Evolutionary conservation across 352 stramenopile genomes (phyloP).

Genomic region (Phytopythium ostracodes): DNA sequence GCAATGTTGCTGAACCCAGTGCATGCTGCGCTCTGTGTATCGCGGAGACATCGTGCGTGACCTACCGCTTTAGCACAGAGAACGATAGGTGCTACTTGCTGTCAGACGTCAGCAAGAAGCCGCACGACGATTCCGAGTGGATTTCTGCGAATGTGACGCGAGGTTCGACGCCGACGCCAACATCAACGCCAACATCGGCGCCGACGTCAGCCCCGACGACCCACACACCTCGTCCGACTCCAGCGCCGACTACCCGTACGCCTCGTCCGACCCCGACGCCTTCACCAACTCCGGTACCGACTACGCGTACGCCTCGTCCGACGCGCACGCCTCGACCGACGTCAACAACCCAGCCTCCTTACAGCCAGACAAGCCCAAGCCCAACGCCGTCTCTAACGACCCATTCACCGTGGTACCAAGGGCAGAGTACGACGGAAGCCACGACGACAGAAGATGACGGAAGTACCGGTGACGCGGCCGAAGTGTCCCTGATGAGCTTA

Average conservation of each 20-base stretch:
- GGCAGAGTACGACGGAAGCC: not conserved
- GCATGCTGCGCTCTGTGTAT: not conserved
- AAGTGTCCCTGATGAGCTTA: not conserved
- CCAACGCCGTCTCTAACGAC: conserved; percentile 2
- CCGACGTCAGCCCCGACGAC: too few relatives aligned
- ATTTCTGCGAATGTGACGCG: not conserved
- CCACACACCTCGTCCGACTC: too few relatives aligned
- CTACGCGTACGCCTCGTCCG: not conserved
- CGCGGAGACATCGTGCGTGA: not conserved
- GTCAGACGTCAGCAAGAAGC: not conserved
- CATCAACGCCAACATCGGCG: not conserved
- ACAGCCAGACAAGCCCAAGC: not conserved
- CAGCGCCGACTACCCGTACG: too few relatives aligned
- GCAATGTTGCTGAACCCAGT: not conserved
- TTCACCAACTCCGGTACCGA: too few relatives aligned
- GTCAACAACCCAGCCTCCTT: conserved; percentile 7
- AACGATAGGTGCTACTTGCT: not conserved
- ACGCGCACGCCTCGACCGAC: too few relatives aligned
- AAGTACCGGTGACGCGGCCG: not conserved
- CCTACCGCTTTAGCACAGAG: not conserved
- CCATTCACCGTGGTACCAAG: not conserved
- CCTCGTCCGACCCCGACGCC: too few relatives aligned
- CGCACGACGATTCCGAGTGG: not conserved
- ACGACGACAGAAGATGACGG: conserved; percentile 1
- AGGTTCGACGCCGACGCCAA: not conserved